Percentiles rank a stretch among this genome's conserved stretches.
These are phyloP conservation scores for Suillus decipiens DNA, from an alignment of 768 basidiomycete genomes.

Conservation along the genomic window DNA sequence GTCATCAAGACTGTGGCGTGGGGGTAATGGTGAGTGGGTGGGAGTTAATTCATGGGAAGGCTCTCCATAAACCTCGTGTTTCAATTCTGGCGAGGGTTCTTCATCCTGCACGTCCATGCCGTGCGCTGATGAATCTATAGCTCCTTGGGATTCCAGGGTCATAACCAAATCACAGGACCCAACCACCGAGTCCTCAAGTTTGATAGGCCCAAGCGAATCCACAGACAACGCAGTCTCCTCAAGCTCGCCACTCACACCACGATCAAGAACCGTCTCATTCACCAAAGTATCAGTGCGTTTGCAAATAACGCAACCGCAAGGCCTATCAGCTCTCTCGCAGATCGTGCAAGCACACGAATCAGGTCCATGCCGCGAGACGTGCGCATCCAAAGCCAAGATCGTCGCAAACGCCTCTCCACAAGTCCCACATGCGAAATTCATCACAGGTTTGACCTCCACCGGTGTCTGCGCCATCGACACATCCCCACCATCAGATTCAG, in stretches of 20 bases:
- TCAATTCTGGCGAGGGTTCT: neutral
- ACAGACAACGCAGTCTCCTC: neutral
- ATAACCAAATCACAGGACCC: neutral
- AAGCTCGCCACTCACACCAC: neutral
- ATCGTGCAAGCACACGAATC: neutral
- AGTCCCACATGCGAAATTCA: constrained; percentile 1
- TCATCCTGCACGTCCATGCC: neutral
- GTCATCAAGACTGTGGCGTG: neutral
- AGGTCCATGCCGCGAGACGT: neutral
- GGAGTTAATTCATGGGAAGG: too few species aligned
- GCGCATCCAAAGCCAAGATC: neutral
- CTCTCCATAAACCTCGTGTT: neutral
- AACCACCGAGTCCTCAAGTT: neutral
- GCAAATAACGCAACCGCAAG: constrained; percentile 14
- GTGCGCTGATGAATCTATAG: neutral
- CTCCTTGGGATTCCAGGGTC: neutral
- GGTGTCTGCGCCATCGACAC: neutral
- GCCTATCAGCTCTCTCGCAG: constrained; percentile 1
- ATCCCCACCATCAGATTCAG: neutral
- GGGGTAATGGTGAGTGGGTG: neutral
- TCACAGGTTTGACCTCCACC: neutral
- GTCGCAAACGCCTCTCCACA: neutral
- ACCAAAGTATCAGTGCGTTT: neutral
- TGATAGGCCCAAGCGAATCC: neutral
- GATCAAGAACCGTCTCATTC: neutral